A percentile compares a stretch with the other conserved stretches of the same genome.
Evolutionary conservation across 2,329 filamentous ascomycete genomes (phyloP).

Genomic region (Cladosporium sp.): DNA sequence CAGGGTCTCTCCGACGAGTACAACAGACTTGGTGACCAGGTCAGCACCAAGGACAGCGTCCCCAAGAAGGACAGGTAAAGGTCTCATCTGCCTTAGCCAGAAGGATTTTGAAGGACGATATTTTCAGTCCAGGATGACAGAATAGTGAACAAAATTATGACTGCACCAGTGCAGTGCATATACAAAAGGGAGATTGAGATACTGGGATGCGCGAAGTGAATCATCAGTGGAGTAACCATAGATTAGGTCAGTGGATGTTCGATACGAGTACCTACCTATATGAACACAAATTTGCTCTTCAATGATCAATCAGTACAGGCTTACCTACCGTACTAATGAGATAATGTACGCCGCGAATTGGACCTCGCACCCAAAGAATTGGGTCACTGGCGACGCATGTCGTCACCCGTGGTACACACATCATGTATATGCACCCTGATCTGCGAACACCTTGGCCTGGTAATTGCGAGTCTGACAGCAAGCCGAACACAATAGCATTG

Average conservation of each 20-base stretch:
- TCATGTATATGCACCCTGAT: too few species aligned
- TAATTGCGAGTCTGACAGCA: too few species aligned
- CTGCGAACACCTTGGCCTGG: too few species aligned
- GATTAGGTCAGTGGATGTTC: not conserved
- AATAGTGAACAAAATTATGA: not conserved
- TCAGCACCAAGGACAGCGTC: constrained; percentile 53
- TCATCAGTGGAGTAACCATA: not conserved
- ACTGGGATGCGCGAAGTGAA: not conserved
- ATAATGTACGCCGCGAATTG: too few species aligned
- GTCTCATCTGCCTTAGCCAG: too few species aligned
- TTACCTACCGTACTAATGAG: too few species aligned
- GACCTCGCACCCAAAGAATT: too few species aligned
- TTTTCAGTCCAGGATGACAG: too few species aligned
- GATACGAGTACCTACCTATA: not conserved
- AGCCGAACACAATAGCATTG: too few species aligned
- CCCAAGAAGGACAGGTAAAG: constrained; percentile 54
- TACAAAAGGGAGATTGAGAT: not conserved
- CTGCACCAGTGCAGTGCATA: not conserved
- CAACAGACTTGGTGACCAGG: constrained; percentile 77
- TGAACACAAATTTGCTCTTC: not conserved
- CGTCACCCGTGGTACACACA: too few species aligned
- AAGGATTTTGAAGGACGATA: not conserved
- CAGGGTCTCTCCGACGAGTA: constrained; percentile 81
- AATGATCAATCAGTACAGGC: too few species aligned
- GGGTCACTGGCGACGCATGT: too few species aligned